Conservation (phyloP, 2,329 filamentous ascomycete species). For the Orbilia javanica region DNA sequence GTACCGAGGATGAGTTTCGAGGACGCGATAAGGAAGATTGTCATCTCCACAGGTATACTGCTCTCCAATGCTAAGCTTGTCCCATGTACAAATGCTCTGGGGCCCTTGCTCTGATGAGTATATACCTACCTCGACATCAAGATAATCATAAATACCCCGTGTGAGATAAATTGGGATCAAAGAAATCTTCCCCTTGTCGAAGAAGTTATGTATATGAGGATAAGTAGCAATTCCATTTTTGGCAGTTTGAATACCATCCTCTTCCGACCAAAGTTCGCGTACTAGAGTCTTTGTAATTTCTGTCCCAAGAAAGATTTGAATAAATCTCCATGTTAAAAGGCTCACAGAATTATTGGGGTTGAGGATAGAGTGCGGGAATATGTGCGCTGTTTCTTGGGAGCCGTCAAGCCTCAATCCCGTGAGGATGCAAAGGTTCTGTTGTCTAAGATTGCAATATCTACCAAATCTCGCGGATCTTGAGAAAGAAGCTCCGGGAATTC, state of each 20-base stretch:
- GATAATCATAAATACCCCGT: background rate
- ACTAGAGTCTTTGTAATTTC: constrained; percentile 3
- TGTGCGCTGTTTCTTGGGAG: background rate
- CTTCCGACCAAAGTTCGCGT: constrained; percentile 22
- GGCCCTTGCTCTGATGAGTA: background rate
- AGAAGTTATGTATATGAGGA: background rate
- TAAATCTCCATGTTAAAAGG: constrained; percentile 30
- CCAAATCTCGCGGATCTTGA: constrained; percentile 2
- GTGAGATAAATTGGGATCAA: constrained; percentile 24
- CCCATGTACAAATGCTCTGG: background rate
- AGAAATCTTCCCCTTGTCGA: constrained; percentile 13
- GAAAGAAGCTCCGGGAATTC: background rate
- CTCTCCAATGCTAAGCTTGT: constrained; percentile 11
- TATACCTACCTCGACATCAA: constrained; percentile 20
- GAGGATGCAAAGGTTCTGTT: background rate
- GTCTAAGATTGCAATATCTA: background rate
- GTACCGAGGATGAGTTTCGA: background rate
- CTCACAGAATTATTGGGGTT: background rate
- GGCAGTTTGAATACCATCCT: constrained; percentile 17
- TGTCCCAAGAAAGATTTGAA: constrained; percentile 26
- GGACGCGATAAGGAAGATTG: background rate
- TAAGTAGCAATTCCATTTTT: constrained; percentile 27
- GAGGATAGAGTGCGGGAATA: constrained; percentile 31
- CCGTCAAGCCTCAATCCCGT: background rate
- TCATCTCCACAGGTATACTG: constrained; percentile 4